phyloP scores from a whole-genome alignment of 2,329 filamentous ascomycete species.

The Colletotrichum sp. region DNA sequence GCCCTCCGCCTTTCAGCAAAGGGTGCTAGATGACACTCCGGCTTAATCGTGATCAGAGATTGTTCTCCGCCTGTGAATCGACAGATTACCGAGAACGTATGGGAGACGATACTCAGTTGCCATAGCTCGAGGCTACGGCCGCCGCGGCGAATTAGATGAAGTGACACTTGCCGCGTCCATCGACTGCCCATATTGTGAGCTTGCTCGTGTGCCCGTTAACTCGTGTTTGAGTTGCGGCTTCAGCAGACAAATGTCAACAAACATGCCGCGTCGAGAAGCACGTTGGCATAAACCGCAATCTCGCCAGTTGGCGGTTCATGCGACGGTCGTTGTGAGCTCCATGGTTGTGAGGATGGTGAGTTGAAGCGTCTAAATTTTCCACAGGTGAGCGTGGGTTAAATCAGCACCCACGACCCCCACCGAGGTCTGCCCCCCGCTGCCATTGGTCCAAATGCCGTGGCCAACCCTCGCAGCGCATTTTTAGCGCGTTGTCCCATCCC shows the following conservation, averaged over 20 bases:
- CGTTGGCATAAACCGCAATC: not conserved
- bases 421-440: not conserved
- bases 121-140: slow-evolving; percentile 55
- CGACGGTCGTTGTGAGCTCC: not conserved
- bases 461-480: not conserved
- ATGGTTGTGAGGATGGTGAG: not conserved
- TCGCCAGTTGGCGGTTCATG: not conserved
- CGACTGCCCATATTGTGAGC: not conserved
- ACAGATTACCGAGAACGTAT: slow-evolving; percentile 85
- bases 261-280: not conserved
- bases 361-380: not conserved
- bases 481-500: not conserved
- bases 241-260: not conserved
- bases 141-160: slow-evolving; percentile 52
- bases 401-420: not conserved
- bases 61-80: slow-evolving; percentile 77
- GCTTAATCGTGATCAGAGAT: slow-evolving; percentile 91
- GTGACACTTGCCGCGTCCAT: not conserved
- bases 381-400: slow-evolving; percentile 1
- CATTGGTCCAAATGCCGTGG: not conserved
- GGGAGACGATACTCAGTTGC: slow-evolving; percentile 67
- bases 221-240: not conserved
- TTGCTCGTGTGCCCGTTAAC: not conserved
- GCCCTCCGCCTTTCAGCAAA: slow-evolving; percentile 75
- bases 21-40: slow-evolving; percentile 92